These are phyloP conservation scores for Chrysanthemum makinoi DNA, from an alignment of 129 eudicot genomes.

Conservation along the genomic window DNA sequence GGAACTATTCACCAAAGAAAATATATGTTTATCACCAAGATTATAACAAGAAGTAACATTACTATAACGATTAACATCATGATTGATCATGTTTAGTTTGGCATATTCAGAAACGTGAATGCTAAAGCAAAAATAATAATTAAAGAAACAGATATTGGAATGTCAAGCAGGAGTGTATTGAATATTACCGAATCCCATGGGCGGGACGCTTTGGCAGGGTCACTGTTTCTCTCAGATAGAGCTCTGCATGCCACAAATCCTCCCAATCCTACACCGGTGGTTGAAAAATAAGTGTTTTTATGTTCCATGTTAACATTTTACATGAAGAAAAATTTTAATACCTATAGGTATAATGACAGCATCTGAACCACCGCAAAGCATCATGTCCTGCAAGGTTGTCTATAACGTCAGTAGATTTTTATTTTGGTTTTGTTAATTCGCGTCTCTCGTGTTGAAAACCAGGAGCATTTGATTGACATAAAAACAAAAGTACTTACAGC, in stretches of 20 bases:
- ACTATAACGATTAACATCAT: no score
- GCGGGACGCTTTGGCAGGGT: constrained; percentile 95
- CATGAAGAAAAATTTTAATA: constrained; percentile 21
- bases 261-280: constrained; percentile 77
- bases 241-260: constrained; percentile 98
- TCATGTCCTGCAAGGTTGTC: constrained; percentile 65
- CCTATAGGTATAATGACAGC: constrained; percentile 95
- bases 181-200: constrained; percentile 92
- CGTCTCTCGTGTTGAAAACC: neutral
- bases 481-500: constrained; percentile 59
- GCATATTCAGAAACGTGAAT: constrained; percentile 6
- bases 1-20: neutral
- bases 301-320: neutral
- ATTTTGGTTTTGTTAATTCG: neutral
- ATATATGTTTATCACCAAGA: neutral
- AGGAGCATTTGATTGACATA: neutral
- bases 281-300: constrained; percentile 4
- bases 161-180: neutral
- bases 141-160: neutral
- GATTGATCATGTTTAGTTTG: neutral
- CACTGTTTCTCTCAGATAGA: constrained; percentile 81
- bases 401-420: constrained; percentile 22
- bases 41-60: no score
- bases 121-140: constrained; percentile 16
- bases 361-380: constrained; percentile 99